Percentiles rank a stretch among this genome's conserved stretches.
Evolutionary conservation across 1,284 basidiomycete genomes (phyloP).

Genomic region (Cryptococcus amylolentus): DNA sequence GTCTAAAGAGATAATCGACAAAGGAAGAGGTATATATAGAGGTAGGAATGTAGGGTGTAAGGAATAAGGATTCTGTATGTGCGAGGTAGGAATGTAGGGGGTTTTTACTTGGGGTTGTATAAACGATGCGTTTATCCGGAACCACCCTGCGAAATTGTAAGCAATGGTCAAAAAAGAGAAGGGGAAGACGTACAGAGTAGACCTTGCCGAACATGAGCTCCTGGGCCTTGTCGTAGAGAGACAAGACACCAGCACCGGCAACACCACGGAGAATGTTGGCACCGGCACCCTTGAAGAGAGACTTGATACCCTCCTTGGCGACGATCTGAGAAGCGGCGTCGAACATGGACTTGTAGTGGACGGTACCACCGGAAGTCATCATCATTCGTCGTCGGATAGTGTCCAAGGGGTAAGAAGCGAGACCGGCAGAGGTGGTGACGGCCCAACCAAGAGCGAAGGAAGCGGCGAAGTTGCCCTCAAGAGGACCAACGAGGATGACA

Average conservation of each 20-base stretch:
- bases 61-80: constrained; percentile 9
- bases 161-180: neutral
- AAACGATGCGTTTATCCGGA: constrained; percentile 38
- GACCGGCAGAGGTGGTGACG: constrained; percentile 59
- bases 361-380: constrained; percentile 65
- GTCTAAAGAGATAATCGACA: constrained; percentile 1
- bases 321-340: constrained; percentile 64
- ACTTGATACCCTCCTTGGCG: constrained; percentile 57
- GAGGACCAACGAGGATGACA: constrained; percentile 57
- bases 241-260: constrained; percentile 68
- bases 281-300: constrained; percentile 60
- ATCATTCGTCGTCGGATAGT: constrained; percentile 65
- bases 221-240: constrained; percentile 65
- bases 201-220: constrained; percentile 84
- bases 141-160: constrained; percentile 28
- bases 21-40: constrained; percentile 4
- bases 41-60: constrained; percentile 1
- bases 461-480: constrained; percentile 62
- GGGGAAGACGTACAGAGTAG: constrained; percentile 61
- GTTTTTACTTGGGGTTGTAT: constrained; percentile 3
- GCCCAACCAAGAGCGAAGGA: constrained; percentile 61
- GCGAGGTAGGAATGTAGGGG: constrained; percentile 8
- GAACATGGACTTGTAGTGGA: constrained; percentile 56
- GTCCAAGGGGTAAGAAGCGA: constrained; percentile 65
- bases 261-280: constrained; percentile 64